phyloP scores from a whole-genome alignment of 352 stramenopile species.

The Thraustotheca clavata region DNA sequence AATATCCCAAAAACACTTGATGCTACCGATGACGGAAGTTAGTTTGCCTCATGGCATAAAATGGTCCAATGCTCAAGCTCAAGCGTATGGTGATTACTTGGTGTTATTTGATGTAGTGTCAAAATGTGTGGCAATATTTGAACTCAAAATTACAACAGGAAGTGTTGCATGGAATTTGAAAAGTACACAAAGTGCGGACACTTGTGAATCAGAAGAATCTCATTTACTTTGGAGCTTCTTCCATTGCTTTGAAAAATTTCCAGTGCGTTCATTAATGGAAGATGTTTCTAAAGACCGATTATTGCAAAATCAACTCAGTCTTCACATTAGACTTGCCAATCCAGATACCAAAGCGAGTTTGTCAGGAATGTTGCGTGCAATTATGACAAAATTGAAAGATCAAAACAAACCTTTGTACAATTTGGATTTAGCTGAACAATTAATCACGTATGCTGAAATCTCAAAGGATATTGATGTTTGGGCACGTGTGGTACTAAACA shows the following conservation, averaged over 20 bases:
- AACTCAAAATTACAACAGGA: conserved; percentile 25
- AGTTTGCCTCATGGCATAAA: neutral
- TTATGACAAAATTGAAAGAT: conserved; percentile 44
- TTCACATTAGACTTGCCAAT: neutral
- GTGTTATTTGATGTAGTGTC: conserved; percentile 25
- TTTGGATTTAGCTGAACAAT: conserved; percentile 22
- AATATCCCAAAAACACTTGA: neutral
- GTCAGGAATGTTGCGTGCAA: conserved; percentile 25
- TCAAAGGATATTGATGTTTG: conserved; percentile 28
- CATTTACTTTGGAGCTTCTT: conserved; percentile 30
- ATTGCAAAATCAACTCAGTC: neutral
- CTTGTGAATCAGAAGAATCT: neutral
- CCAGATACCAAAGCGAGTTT: neutral
- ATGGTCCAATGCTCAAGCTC: conserved; percentile 22
- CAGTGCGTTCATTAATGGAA: conserved; percentile 22
- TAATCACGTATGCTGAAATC: neutral
- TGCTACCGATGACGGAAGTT: conserved; percentile 11
- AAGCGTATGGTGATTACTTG: conserved; percentile 26
- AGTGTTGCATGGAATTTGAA: conserved; percentile 24
- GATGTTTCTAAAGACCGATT: neutral
- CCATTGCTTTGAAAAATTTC: conserved; percentile 52
- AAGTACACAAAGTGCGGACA: conserved; percentile 18
- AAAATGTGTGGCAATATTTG: conserved; percentile 20
- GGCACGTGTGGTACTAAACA: conserved; percentile 21
- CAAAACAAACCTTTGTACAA: conserved; percentile 49